These are phyloP conservation scores for Moesziomyces sp. DNA, from an alignment of 1,284 basidiomycete genomes.

Conservation along the genomic window DNA sequence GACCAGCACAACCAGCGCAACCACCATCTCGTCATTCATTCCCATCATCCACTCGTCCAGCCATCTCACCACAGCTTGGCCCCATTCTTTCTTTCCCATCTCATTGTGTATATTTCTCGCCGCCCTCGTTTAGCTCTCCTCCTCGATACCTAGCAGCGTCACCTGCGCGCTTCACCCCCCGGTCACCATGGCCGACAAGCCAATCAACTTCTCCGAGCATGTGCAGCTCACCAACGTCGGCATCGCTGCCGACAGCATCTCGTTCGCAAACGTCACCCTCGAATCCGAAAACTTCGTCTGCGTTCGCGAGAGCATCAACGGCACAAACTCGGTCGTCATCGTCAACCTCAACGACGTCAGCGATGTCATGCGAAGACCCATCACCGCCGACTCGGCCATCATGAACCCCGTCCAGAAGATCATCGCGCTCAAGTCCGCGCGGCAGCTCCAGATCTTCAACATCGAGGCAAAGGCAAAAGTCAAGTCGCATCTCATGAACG, in stretches of 20 bases:
- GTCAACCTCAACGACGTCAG: slow-evolving; percentile 65
- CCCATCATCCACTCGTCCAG: too few relatives aligned
- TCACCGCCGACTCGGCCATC: slow-evolving; percentile 96
- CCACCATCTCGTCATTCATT: too few relatives aligned
- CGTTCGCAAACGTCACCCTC: slow-evolving; percentile 94
- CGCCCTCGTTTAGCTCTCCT: slow-evolving; percentile 1
- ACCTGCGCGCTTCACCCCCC: slow-evolving; percentile 2
- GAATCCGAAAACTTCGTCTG: slow-evolving; percentile 98
- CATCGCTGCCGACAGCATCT: slow-evolving; percentile 94
- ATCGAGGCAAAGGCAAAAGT: slow-evolving; percentile 96
- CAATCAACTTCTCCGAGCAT: slow-evolving; percentile 64
- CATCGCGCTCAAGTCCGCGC: slow-evolving; percentile 84
- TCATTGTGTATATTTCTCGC: neutral
- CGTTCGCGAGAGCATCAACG: slow-evolving; percentile 75
- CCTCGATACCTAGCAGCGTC: slow-evolving; percentile 22
- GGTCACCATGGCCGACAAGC: slow-evolving; percentile 65
- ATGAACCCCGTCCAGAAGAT: slow-evolving; percentile 99
- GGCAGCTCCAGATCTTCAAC: slow-evolving; percentile 96
- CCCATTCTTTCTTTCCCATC: neutral
- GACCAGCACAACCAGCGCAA: too few relatives aligned
- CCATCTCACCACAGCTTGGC: too few relatives aligned
- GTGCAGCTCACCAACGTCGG: slow-evolving; percentile 92
- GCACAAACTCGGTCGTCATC: slow-evolving; percentile 63
- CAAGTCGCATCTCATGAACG: slow-evolving; percentile 89
- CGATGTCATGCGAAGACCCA: slow-evolving; percentile 82